Evolutionary conservation across 495 filamentous ascomycete genomes (phyloP).

Genomic region (Lasiosphaeris hirsuta): DNA sequence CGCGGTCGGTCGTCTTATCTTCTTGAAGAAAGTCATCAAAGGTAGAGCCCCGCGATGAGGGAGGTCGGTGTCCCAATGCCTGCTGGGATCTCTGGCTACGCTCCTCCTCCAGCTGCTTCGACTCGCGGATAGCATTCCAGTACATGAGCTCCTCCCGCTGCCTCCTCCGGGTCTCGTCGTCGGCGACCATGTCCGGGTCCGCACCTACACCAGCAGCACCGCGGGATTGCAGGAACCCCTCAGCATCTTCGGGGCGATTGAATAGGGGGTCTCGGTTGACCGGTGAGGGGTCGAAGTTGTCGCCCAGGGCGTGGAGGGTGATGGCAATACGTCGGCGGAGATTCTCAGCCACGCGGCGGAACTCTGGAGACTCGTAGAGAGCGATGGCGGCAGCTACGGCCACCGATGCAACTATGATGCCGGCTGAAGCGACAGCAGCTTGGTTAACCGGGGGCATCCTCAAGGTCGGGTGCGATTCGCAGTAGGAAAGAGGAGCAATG

Average conservation of each 20-base stretch:
- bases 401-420: conserved; percentile 72
- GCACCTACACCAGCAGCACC: conserved; percentile 49
- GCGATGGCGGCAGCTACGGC: conserved; percentile 79
- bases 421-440: conserved; percentile 53
- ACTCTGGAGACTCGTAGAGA: conserved; percentile 78
- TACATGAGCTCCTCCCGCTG: conserved; percentile 73
- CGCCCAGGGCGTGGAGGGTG: conserved; percentile 72
- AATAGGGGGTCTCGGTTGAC: conserved; percentile 41
- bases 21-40: conserved; percentile 55
- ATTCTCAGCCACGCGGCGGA: conserved; percentile 70
- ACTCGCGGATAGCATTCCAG: conserved; percentile 50
- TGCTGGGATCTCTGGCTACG: conserved; percentile 18
- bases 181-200: conserved; percentile 60
- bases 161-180: conserved; percentile 61
- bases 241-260: conserved; percentile 57
- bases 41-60: conserved; percentile 29
- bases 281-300: conserved; percentile 65
- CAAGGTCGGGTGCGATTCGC: background rate
- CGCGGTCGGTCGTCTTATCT: conserved; percentile 41
- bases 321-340: conserved; percentile 75
- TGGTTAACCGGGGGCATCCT: conserved; percentile 49
- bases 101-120: conserved; percentile 34
- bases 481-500: background rate
- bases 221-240: conserved; percentile 49
- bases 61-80: background rate